A percentile compares a stretch with the other conserved stretches of the same genome.
Conservation (phyloP, 345 rosid species). For the Psidium guajava region DNA sequence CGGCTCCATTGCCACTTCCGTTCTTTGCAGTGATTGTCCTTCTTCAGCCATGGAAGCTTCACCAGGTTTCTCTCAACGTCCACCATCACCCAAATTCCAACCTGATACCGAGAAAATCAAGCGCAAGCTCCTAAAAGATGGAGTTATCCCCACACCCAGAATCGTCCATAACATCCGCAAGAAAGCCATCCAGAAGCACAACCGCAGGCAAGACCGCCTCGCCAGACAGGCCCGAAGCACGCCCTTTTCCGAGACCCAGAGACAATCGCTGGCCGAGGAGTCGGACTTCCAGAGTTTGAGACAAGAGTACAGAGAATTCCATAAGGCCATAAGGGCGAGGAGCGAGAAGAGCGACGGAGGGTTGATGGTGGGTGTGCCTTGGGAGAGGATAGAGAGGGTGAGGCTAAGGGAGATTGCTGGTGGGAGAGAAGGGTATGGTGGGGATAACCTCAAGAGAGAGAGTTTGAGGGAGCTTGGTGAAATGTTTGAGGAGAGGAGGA, state of each 20-base stretch:
- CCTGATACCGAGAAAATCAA: slow-evolving; percentile 53
- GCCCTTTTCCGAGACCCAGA: slow-evolving; percentile 34
- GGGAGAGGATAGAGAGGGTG: slow-evolving; percentile 74
- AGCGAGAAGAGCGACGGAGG: neutral
- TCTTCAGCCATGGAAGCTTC: slow-evolving; percentile 42
- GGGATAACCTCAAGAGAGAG: slow-evolving; percentile 33
- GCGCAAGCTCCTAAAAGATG: slow-evolving; percentile 36
- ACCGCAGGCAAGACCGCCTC: slow-evolving; percentile 43
- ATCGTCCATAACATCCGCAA: slow-evolving; percentile 59
- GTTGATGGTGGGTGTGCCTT: slow-evolving; percentile 61
- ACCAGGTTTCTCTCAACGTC: slow-evolving; percentile 17
- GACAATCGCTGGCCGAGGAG: slow-evolving; percentile 33
- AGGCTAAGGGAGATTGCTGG: slow-evolving; percentile 44
- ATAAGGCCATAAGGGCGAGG: slow-evolving; percentile 19
- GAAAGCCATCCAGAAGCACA: slow-evolving; percentile 71
- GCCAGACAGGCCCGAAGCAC: slow-evolving; percentile 16
- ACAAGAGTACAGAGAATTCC: slow-evolving; percentile 59
- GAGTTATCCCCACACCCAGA: slow-evolving; percentile 63
- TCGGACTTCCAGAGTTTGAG: slow-evolving; percentile 35
- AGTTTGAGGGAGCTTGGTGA: slow-evolving; percentile 58
- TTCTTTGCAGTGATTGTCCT: neutral
- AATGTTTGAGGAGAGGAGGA: slow-evolving; percentile 35
- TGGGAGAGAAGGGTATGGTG: slow-evolving; percentile 29
- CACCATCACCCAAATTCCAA: slow-evolving; percentile 24
- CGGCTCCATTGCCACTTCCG: neutral